phyloP scores from a whole-genome alignment of 192 early-diverging fungal species.

The Linnemannia hyalina region DNA sequence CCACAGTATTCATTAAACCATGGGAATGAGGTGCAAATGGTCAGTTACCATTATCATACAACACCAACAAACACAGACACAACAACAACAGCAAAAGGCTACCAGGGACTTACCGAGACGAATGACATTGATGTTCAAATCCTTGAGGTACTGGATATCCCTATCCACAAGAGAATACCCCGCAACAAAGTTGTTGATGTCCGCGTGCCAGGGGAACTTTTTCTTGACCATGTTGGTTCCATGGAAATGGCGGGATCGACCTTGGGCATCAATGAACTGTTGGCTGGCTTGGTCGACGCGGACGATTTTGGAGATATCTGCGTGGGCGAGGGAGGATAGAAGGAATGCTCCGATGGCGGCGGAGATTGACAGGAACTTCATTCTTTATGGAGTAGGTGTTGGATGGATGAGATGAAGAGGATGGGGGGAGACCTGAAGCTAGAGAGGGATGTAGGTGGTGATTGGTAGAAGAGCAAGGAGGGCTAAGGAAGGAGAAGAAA shows the following conservation, averaged over 20 bases:
- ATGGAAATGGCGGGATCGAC: conserved; percentile 67
- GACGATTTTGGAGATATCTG: conserved; percentile 59
- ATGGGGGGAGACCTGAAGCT: background rate
- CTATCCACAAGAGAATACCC: conserved; percentile 58
- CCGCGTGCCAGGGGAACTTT: conserved; percentile 60
- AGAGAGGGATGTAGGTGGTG: background rate
- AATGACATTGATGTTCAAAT: conserved; percentile 47
- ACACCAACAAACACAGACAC: background rate
- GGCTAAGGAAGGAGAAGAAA: background rate
- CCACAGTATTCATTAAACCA: background rate
- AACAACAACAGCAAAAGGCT: background rate
- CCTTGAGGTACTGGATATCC: conserved; percentile 56
- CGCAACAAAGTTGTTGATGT: conserved; percentile 58
- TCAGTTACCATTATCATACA: background rate
- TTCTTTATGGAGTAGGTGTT: background rate
- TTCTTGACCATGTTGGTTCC: conserved; percentile 73
- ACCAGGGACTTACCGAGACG: conserved; percentile 39
- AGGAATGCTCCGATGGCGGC: conserved; percentile 22
- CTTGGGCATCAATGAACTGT: conserved; percentile 61
- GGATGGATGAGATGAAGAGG: background rate
- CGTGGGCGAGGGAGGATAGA: conserved; percentile 15
- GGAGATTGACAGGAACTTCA: conserved; percentile 36
- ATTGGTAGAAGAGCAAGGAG: background rate
- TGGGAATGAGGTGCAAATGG: background rate
- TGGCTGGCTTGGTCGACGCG: conserved; percentile 57